Percentiles rank a stretch among this genome's conserved stretches.
These are phyloP conservation scores for Aspergillus luchuensis DNA, from an alignment of 2,329 filamentous ascomycete genomes.

Conservation along the genomic window DNA sequence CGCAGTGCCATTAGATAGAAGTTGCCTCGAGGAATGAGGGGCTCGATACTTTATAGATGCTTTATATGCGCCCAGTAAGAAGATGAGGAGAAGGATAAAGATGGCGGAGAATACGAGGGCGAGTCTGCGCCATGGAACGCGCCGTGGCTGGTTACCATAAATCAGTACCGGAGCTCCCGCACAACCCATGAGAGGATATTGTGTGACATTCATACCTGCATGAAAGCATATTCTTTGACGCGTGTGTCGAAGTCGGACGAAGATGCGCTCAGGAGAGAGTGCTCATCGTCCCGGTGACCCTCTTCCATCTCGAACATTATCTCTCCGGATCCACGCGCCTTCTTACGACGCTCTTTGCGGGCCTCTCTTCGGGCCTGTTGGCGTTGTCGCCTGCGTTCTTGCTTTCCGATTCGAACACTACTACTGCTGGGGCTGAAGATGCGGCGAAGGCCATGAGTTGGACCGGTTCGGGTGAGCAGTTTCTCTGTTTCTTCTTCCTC, in stretches of 20 bases:
- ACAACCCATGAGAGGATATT: background rate
- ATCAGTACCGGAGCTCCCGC: background rate
- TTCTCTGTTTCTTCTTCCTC: constrained; percentile 68
- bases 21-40: constrained; percentile 24
- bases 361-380: constrained; percentile 46
- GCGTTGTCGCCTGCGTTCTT: constrained; percentile 55
- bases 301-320: constrained; percentile 92
- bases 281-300: constrained; percentile 55
- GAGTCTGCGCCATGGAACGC: constrained; percentile 35
- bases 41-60: constrained; percentile 48
- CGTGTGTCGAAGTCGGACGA: constrained; percentile 54
- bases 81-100: constrained; percentile 55
- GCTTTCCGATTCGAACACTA: constrained; percentile 53
- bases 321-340: constrained; percentile 67
- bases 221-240: constrained; percentile 32
- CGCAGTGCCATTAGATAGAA: constrained; percentile 77
- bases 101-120: constrained; percentile 50
- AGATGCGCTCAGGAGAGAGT: constrained; percentile 15
- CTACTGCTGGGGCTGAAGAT: constrained; percentile 48
- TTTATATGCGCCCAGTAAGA: constrained; percentile 60
- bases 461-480: constrained; percentile 45
- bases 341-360: constrained; percentile 53
- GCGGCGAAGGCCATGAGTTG: constrained; percentile 40
- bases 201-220: constrained; percentile 25
- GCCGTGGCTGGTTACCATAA: constrained; percentile 20